Percentiles rank a stretch among this genome's conserved stretches.
These are phyloP conservation scores for Nigrospora sphaerica DNA, from an alignment of 2,329 filamentous ascomycete genomes.

Conservation along the genomic window DNA sequence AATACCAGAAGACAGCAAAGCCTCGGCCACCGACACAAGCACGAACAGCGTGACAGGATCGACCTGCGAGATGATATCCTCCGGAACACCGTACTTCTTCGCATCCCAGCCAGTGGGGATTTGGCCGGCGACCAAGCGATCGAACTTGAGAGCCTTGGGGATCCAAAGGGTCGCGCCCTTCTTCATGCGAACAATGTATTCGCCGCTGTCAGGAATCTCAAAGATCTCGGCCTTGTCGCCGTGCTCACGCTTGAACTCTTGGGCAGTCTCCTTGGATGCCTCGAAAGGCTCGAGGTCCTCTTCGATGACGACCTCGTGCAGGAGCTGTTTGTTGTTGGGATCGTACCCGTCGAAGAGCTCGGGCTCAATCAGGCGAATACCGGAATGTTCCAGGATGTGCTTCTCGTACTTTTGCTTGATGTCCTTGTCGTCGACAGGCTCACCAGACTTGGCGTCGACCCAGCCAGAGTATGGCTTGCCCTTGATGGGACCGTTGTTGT, in stretches of 20 bases:
- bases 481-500: slow-evolving; percentile 94
- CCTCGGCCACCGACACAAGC: slow-evolving; percentile 87
- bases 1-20: slow-evolving; percentile 86
- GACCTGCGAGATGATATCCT: slow-evolving; percentile 96
- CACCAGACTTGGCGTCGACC: slow-evolving; percentile 90
- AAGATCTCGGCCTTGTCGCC: slow-evolving; percentile 97
- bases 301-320: slow-evolving; percentile 95
- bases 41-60: slow-evolving; percentile 95
- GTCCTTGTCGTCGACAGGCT: slow-evolving; percentile 96
- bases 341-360: slow-evolving; percentile 97
- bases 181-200: slow-evolving; percentile 90
- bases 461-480: slow-evolving; percentile 94
- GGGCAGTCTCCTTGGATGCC: slow-evolving; percentile 91
- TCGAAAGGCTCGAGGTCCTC: slow-evolving; percentile 97
- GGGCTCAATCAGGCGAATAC: slow-evolving; percentile 95
- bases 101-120: slow-evolving; percentile 97
- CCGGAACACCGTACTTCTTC: slow-evolving; percentile 90
- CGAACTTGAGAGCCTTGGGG: slow-evolving; percentile 93
- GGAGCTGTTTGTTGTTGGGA: slow-evolving; percentile 95
- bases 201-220: slow-evolving; percentile 85
- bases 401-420: slow-evolving; percentile 97
- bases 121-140: slow-evolving; percentile 94
- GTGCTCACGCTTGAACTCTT: slow-evolving; percentile 95
- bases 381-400: slow-evolving; percentile 89
- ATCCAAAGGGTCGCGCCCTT: slow-evolving; percentile 94